Evolutionary conservation across 495 filamentous ascomycete species (phyloP).

Genomic region (Bacidia rubella): DNA sequence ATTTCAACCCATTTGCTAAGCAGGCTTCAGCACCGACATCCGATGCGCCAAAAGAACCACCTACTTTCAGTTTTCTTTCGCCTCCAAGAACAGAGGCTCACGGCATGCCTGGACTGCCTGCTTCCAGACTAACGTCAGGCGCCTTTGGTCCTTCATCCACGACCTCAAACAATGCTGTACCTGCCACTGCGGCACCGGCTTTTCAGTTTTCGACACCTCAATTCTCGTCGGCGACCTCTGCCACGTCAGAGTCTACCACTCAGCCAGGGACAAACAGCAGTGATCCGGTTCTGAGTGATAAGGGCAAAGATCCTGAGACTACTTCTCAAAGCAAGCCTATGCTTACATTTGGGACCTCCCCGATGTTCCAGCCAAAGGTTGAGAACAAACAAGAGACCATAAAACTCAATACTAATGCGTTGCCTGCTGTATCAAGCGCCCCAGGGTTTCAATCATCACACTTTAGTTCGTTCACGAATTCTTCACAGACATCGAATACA

Average conservation of each 20-base stretch:
- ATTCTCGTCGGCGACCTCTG: background rate
- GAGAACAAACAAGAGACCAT: background rate
- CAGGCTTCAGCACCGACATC: background rate
- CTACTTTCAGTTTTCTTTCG: conserved; percentile 4
- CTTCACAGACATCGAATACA: too few species aligned
- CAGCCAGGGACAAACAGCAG: background rate
- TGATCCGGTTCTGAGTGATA: background rate
- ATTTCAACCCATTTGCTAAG: background rate
- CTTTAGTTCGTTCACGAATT: too few species aligned
- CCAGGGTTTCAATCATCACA: too few species aligned
- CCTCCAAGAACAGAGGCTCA: background rate
- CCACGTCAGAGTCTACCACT: background rate
- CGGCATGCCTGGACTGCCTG: background rate
- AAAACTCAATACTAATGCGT: background rate
- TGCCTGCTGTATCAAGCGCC: too few species aligned
- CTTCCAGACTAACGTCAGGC: background rate
- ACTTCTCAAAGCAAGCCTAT: background rate
- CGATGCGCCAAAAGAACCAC: background rate
- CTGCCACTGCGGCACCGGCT: background rate
- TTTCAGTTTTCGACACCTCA: background rate
- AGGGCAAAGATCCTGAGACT: background rate
- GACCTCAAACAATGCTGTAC: background rate
- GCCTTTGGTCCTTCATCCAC: background rate
- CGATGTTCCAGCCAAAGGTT: background rate
- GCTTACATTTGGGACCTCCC: conserved; percentile 1